A percentile compares a stretch with the other conserved stretches of the same genome.
Evolutionary conservation across 129 eudicot genomes (phyloP).

Genomic region (Flaveria bidentis): DNA sequence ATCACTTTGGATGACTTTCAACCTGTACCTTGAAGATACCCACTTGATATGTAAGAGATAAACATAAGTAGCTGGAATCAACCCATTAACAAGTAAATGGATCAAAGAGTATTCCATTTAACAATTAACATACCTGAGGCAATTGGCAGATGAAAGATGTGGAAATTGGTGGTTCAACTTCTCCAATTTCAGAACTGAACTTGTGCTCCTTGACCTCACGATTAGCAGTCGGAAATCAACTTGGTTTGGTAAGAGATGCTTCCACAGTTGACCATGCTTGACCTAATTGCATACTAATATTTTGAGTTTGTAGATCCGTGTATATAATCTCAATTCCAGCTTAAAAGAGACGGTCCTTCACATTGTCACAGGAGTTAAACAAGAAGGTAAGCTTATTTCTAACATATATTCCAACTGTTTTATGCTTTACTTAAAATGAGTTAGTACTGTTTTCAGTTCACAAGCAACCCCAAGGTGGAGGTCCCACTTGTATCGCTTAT

Average conservation of each 20-base stretch:
- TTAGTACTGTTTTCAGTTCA: conserved; percentile 44
- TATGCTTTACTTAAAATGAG: neutral
- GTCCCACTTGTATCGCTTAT: conserved; percentile 62
- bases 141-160: conserved; percentile 65
- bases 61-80: neutral
- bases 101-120: conserved; percentile 7
- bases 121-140: conserved; percentile 25
- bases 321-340: conserved; percentile 55
- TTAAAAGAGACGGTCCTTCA: conserved; percentile 47
- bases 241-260: conserved; percentile 70
- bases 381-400: conserved; percentile 54
- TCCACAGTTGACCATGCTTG: conserved; percentile 20
- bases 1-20: neutral
- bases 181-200: conserved; percentile 60
- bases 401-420: conserved; percentile 3
- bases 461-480: conserved; percentile 51
- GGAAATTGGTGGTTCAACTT: conserved; percentile 51
- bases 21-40: neutral
- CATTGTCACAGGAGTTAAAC: conserved; percentile 49
- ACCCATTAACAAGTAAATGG: conserved; percentile 4
- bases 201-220: conserved; percentile 57
- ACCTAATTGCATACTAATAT: conserved; percentile 13
- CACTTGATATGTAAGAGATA: neutral
- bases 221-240: conserved; percentile 77
- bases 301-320: conserved; percentile 55